Conservation (phyloP, 2,329 filamentous ascomycete genomes). For the Cladosporium sp. region DNA sequence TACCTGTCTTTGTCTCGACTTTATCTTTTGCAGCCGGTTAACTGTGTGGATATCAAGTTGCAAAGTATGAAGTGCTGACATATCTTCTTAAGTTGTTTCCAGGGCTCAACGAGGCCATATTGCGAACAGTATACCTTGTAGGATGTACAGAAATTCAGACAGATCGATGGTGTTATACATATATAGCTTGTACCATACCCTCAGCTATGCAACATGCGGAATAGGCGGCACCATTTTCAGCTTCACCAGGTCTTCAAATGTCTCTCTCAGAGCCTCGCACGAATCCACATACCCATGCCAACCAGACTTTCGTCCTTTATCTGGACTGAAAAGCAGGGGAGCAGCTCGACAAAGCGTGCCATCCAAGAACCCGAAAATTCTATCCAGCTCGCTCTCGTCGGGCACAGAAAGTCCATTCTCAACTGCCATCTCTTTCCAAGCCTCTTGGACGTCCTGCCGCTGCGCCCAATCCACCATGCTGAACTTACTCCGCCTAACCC, state of each 20-base stretch:
- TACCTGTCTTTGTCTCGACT: constrained; percentile 22
- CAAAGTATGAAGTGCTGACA: constrained; percentile 16
- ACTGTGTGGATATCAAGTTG: constrained; percentile 14
- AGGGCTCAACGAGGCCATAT: not conserved
- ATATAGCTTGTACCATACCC: no score
- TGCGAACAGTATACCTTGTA: no score
- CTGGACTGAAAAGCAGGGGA: constrained; percentile 33
- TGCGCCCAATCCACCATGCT: constrained; percentile 41
- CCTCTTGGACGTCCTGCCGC: constrained; percentile 39
- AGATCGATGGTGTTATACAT: no score
- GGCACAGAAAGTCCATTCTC: constrained; percentile 24
- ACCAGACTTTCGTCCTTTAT: constrained; percentile 43
- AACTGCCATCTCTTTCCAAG: constrained; percentile 41
- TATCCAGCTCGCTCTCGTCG: constrained; percentile 35
- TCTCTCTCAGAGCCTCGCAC: constrained; percentile 38
- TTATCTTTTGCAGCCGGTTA: constrained; percentile 11
- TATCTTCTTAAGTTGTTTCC: not conserved
- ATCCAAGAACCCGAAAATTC: constrained; percentile 47
- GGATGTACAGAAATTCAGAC: no score
- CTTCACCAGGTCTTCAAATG: constrained; percentile 39
- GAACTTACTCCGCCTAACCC: constrained; percentile 24
- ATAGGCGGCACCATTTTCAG: constrained; percentile 41
- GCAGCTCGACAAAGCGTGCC: constrained; percentile 33
- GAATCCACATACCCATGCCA: constrained; percentile 46
- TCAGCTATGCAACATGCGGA: no score